Conservation (phyloP, 2,329 filamentous ascomycete genomes). For the Salinomyces thailandicus region DNA sequence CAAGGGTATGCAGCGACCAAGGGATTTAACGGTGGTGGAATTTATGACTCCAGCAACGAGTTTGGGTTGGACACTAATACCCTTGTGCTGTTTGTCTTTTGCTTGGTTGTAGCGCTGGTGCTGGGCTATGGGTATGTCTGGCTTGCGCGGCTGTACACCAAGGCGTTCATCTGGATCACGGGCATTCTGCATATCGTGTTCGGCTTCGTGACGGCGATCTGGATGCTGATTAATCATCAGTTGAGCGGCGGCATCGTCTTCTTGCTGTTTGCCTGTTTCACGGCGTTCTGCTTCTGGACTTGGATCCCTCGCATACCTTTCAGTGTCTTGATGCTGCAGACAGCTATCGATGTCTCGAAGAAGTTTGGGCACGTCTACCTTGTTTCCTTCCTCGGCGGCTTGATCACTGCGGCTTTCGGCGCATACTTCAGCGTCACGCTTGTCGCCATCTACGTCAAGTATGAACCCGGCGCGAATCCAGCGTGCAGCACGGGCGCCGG, state of each 20-base stretch:
- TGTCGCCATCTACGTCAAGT: slow-evolving; percentile 77
- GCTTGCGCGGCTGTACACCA: slow-evolving; percentile 44
- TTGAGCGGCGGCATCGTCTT: slow-evolving; percentile 83
- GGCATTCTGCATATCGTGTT: slow-evolving; percentile 79
- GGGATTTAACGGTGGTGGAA: slow-evolving; percentile 56
- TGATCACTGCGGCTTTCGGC: slow-evolving; percentile 63
- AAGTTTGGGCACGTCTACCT: slow-evolving; percentile 76
- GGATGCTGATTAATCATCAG: slow-evolving; percentile 67
- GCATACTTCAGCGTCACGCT: slow-evolving; percentile 83
- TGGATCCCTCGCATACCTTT: slow-evolving; percentile 91
- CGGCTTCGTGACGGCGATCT: slow-evolving; percentile 75
- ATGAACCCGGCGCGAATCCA: slow-evolving; percentile 55
- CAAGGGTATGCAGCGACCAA: slow-evolving; percentile 60
- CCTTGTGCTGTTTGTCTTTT: slow-evolving; percentile 72
- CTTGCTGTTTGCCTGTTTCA: slow-evolving; percentile 69
- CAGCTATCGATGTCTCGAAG: slow-evolving; percentile 74
- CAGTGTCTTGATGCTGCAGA: slow-evolving; percentile 79
- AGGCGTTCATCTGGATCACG: slow-evolving; percentile 54
- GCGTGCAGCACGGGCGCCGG: slow-evolving; percentile 45
- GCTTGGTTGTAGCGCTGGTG: slow-evolving; percentile 61
- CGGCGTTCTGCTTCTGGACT: slow-evolving; percentile 70
- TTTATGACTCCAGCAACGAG: slow-evolving; percentile 57
- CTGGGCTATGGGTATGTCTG: slow-evolving; percentile 70
- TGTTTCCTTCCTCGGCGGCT: slow-evolving; percentile 71
- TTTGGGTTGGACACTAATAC: slow-evolving; percentile 74